Percentiles rank a stretch among this genome's conserved stretches.
phyloP scores from a whole-genome alignment of 176 grass and related monocot genomes.

The Musa schizocarpa region DNA sequence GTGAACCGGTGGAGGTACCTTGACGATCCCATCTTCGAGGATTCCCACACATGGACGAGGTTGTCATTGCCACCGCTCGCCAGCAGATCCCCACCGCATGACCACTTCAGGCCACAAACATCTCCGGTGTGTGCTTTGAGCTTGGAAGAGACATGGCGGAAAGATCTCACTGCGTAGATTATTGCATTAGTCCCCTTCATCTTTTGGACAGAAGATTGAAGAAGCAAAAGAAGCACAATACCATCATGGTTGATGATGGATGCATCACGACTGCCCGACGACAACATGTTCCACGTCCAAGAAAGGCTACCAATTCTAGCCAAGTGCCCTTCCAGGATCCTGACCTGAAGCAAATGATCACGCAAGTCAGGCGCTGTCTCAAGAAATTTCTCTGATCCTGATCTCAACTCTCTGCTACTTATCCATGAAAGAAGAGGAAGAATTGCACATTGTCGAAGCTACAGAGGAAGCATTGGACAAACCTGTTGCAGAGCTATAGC shows the following conservation, averaged over 20 bases:
- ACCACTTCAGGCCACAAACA: constrained; percentile 33
- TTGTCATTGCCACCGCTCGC: constrained; percentile 34
- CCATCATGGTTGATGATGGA: constrained; percentile 36
- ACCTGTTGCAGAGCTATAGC: constrained; percentile 17
- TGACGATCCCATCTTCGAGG: constrained; percentile 3
- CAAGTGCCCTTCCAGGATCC: constrained; percentile 23
- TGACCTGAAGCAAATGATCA: constrained; percentile 27
- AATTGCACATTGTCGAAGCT: too few species aligned
- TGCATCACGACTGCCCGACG: constrained; percentile 31
- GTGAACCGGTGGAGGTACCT: constrained; percentile 26
- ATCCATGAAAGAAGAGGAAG: not conserved
- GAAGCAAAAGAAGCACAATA: not conserved
- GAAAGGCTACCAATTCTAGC: constrained; percentile 33
- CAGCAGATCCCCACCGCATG: constrained; percentile 14
- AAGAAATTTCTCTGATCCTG: not conserved
- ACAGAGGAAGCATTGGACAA: not conserved
- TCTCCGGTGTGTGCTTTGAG: constrained; percentile 23
- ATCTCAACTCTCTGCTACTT: not conserved
- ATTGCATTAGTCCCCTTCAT: not conserved
- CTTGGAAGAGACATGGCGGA: not conserved
- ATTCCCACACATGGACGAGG: constrained; percentile 25
- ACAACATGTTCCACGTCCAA: constrained; percentile 27
- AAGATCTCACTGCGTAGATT: constrained; percentile 22
- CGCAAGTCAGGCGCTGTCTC: not conserved
- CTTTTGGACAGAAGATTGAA: not conserved